Base-by-base conservation (phyloP, 179 eudicot genomes). In the Heliamphora pulchella region DNA sequence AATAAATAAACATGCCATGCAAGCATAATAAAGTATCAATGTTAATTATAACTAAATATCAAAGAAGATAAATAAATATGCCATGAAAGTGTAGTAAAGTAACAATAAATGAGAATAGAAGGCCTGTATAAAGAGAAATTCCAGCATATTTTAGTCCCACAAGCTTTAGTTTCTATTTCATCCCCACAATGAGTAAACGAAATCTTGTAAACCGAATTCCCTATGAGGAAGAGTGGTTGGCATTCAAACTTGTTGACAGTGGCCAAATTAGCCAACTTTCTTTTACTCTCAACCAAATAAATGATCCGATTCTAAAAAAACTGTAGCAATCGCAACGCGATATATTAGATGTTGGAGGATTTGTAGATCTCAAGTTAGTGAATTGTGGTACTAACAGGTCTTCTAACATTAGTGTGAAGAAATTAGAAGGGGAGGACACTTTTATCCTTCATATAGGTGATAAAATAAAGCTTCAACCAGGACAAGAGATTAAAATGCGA, bases 111-210 rank as follows among this genome's bases (percentile, higher is more conserved):
- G 44, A 66, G 47, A 67, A 39, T 48, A 13, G 44, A 39, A 67
- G 48, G 71, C 71, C 71, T 67, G 39, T 64, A 65, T 31, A 65
- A 65, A 65, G 7, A 31, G 46, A 64, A 11, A 11, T 3, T 9
- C 31, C 15, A 10, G 10, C 0, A 11, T 15, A 65, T 31, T 65
- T 67, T 41, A 31, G 48, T 13, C 4, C 18, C 18, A 67, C 14
- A 69, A 44, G 51, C 44, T 44, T 44, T 11, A 11, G 73, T 69
- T 69, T 69, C 51, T 44, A 46, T 15, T 69, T 67, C 53, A 17
- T 69, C 47, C 10, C 53, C 20, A 44, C 51, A n/a, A 69, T 69
- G 73, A 69, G 71, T 14, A 68, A 68, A 10, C 15, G 73, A 69
- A 69, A 69, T 43, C 10, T 69, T 69, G 51, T 15, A 15, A 5